Base-by-base conservation (phyloP, 805 yeast genomes). In the Lipomyces chichibuensis region DNA sequence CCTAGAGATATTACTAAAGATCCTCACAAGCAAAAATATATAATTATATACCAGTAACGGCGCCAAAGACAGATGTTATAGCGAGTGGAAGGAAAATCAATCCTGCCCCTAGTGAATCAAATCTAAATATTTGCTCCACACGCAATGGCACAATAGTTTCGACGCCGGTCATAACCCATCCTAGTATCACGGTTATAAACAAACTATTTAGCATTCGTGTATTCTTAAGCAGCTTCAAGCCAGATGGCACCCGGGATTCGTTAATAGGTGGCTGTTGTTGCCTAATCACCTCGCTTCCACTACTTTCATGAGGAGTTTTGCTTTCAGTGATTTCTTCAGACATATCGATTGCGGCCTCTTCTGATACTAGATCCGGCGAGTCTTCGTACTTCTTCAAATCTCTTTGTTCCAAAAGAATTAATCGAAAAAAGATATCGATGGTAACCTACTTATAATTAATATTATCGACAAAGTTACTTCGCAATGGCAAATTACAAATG, bases 141-240 rank as follows among this genome's bases (percentile, higher is more conserved):
- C 74, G 78, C n/a, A 77, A 62, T 5, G 80, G 74, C 13, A 77
- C 59, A 1, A 77, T 76, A 2, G 80, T 71, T 59, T 77, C 80
- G 20, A 77, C 39, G 6, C 76, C 74, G 58, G 75, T 59, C 57
- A 77, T 62, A 43, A 76, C 60, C 78, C 78, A 76, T 7, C 74
- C 77, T 20, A 74, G 56, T 8, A 74, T 69, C 14, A 76, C 37
- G 2, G 77, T 62, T 43, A 73, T 72, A 25, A 75, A 60, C 29
- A 76, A 57, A 14, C 65, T 56, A 58, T 65, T 72, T 29, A 71
- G 33, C 35, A 77, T 62, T 3, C 78, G 70, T 13, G 52, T 29
- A 29, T 67, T 46, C 23, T 23, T 17, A 4, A 73, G 63, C n/a
- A 69, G 56, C 5, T 35, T 29, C 14, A 64, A 23, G 14, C 39